These are phyloP conservation scores for Claviceps monticola DNA, from an alignment of 2,329 filamentous ascomycete species.

Conservation along the genomic window DNA sequence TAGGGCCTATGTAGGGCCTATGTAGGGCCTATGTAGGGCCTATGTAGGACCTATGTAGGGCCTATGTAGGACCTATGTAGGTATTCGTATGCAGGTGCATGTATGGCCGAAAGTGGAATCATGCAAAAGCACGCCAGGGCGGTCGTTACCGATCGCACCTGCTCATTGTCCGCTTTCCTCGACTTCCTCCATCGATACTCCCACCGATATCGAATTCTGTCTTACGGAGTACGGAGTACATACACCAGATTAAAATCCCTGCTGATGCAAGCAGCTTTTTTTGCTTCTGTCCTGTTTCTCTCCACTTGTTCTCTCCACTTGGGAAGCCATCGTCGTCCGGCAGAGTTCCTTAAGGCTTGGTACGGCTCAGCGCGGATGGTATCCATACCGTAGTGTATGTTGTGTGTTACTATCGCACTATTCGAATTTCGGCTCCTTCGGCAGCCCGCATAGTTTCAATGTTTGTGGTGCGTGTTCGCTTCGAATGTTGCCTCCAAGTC, in stretches of 20 bases:
- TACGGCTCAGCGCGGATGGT: neutral
- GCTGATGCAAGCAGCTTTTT: neutral
- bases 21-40: too few relatives aligned
- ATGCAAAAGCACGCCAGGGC: neutral
- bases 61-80: too few relatives aligned
- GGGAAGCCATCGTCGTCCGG: neutral
- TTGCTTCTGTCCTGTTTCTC: neutral
- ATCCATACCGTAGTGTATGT: neutral
- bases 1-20: too few relatives aligned
- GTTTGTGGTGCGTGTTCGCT: neutral
- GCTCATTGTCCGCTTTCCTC: neutral
- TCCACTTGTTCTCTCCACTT: neutral
- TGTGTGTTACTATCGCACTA: neutral
- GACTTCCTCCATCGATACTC: too few relatives aligned
- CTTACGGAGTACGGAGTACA: neutral
- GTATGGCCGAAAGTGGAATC: neutral
- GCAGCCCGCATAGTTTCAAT: neutral
- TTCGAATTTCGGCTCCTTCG: neutral
- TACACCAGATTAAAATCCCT: neutral
- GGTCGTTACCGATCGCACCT: neutral
- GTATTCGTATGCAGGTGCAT: too few relatives aligned
- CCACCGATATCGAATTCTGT: too few relatives aligned
- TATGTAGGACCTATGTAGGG: too few relatives aligned
- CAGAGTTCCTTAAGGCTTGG: neutral
- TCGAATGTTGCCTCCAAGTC: too few relatives aligned